These are phyloP conservation scores for bread wheat (Triticum aestivum) DNA, from an alignment of 176 grass and related monocot species.

Conservation along the genomic window IWGSC_CS_RefSeq_v2.1 NC_057806.1:439663073-439663572, in stretches of 20 bases:
- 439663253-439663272: neutral
- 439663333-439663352: neutral
- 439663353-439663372: neutral
- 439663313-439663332: neutral
- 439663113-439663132: constrained; percentile 90
- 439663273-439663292: neutral
- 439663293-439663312: neutral
- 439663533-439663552: neutral
- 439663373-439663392: neutral
- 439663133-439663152: constrained; percentile 79
- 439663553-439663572: neutral
- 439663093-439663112: constrained; percentile 83
- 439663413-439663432: neutral
- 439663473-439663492: neutral
- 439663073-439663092: constrained; percentile 93
- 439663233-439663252: neutral
- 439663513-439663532: neutral
- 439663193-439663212: neutral
- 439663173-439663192: constrained; percentile 60
- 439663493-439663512: neutral
- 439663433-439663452: neutral
- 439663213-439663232: neutral
- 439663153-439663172: constrained; percentile 87
- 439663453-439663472: neutral
- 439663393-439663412: too few relatives aligned